Base-by-base conservation (phyloP, 805 yeast genomes). In the Myxozyma mucilagina region DNA sequence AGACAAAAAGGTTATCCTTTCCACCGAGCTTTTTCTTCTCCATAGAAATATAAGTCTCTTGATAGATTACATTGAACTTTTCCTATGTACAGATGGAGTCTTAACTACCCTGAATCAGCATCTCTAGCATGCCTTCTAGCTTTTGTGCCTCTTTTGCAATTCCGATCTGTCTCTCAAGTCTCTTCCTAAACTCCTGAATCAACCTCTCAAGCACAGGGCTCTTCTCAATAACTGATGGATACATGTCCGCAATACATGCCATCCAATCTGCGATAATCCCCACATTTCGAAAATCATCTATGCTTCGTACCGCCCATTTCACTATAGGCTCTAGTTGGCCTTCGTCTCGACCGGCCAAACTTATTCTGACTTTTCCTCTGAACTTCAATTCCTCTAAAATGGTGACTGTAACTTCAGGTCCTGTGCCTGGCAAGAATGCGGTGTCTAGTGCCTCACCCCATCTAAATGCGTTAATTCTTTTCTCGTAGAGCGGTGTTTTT, bases 371-470 rank as follows among this genome's bases (percentile, higher is more conserved):
- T 73, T 94, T 94, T 45, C 97, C 98, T 61, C 97, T 82, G 68
- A 84, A 86, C 70, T 89, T 87, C 70, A 94, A 81, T 75, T 94
- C 99, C 69, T 86, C 87, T 63, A 94, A 78, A 2, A 91, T 90
- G 14, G 96, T 87, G 7, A 90, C 78, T 0, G 96, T 89, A 62
- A 86, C 79, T 69, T 92, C 97, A 60, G 86, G 84, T 0, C 93
- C 84, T 72, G 86, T 81, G 11, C 96, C 97, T 1, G 87, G 82
- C 13, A 83, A 79, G 65, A 93, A 86, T 0, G 97, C 97, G 60
- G 86, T 80, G 73, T 93, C 97, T 47, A 94, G 79, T 4, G 98
- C 97, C 67, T 92, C 97, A 2, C 86, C 73, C 97, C 98, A 94
- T 71, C 87, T 84, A 79, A 94, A 94, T 32, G 88, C 88, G 71